Base-by-base conservation (phyloP, 2,329 filamentous ascomycete species). In the Colletotrichum gigasporum region DNA sequence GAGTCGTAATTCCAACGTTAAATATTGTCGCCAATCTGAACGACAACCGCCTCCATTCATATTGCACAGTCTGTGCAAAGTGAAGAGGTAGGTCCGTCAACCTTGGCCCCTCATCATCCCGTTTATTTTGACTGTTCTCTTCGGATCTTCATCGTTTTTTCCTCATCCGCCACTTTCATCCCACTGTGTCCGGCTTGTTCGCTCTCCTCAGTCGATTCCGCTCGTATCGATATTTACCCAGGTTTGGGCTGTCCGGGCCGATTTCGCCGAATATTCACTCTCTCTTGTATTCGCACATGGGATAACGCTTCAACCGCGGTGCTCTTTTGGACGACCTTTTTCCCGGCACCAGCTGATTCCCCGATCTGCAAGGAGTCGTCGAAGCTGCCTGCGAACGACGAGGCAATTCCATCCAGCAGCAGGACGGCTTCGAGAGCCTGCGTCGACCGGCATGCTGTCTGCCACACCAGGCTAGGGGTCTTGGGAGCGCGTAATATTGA, bases 1-100 rank as follows among this genome's bases (percentile, higher is more conserved):
- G 56, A 60, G 10, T 60, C 55, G 39, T 50, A 50, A 37, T 50
- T 41, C 42, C 34, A 55, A 50, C 61, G 57, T 61, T 50, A 62
- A 50, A 42, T 45, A 54, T 50, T 32, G 62, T 64, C 56, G 56
- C 56, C 50, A 61, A 64, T 55, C 28, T 47, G 34, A 30, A 61
- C 14, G 47, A 53, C 51, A 34, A 55, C 18, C 35, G 48, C 48
- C 42, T 35, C 39, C 44, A 24, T 47, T 30, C 48, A 42, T 64
- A 50, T 30, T 50, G 56, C 56, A 61, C 34, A 44, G 18, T 18
- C 26, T 35, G 61, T 48, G 48, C 56, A 20, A 28, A 11, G 20
- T 16, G 45, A 59, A 22, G 18, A 24, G n/a, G 14, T 30, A 30
- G 28, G 12, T 12, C 20, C 32, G 24, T 35, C 28, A 52, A 7